phyloP scores from a whole-genome alignment of 2,329 filamentous ascomycete genomes.

The Rhynchosporium secalis region DNA sequence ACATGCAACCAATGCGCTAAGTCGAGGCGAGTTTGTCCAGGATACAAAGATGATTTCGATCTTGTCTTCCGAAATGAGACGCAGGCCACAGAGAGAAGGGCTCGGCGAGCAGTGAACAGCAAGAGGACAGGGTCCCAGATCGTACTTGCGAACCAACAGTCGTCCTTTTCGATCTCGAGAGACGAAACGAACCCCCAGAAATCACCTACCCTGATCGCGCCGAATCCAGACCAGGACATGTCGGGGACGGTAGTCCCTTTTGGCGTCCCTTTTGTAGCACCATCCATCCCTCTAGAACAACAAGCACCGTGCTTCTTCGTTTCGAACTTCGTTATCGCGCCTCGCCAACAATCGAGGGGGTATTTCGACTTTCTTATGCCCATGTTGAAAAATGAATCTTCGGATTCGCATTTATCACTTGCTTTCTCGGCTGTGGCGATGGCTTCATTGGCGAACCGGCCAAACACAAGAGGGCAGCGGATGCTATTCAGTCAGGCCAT shows the following conservation, averaged over 20 bases:
- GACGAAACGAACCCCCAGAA: conserved; percentile 9
- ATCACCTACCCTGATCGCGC: conserved; percentile 16
- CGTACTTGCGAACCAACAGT: conserved; percentile 20
- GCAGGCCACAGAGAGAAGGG: conserved; percentile 63
- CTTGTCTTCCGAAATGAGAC: conserved; percentile 73
- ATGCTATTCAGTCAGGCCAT: conserved; percentile 45
- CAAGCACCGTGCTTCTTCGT: conserved; percentile 61
- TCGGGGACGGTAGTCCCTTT: conserved; percentile 32
- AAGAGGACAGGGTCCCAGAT: conserved; percentile 43
- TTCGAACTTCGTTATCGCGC: conserved; percentile 59
- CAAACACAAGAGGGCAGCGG: conserved; percentile 38
- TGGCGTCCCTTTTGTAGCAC: conserved; percentile 35
- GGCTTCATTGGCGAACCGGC: conserved; percentile 56
- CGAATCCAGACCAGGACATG: conserved; percentile 17
- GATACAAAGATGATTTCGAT: conserved; percentile 71
- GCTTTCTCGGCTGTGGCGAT: conserved; percentile 62
- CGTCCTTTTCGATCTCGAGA: conserved; percentile 14
- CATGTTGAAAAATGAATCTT: conserved; percentile 49
- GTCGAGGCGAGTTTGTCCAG: conserved; percentile 62
- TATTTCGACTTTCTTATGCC: conserved; percentile 61
- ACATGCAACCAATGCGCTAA: conserved; percentile 66
- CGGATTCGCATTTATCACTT: conserved; percentile 51
- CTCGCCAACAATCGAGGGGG: conserved; percentile 52
- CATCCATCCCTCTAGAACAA: conserved; percentile 52
- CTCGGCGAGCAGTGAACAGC: conserved; percentile 54